Base-by-base conservation (phyloP, 768 basidiomycete species). In the Sarcodon sp. region DNA sequence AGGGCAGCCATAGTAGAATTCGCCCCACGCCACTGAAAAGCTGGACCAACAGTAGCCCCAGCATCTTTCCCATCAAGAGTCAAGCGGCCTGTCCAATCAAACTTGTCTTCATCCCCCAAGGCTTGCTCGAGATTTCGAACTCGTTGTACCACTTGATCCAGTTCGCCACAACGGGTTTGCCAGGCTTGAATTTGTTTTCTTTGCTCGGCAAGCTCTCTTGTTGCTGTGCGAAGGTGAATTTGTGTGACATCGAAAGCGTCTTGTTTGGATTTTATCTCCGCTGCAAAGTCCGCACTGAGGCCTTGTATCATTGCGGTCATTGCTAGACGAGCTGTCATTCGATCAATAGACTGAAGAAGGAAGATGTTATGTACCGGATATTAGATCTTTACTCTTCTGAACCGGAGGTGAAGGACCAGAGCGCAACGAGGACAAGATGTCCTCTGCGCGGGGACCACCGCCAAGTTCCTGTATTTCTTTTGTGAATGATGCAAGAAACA, bases 201-300 rank as follows among this genome's bases (percentile, higher is more conserved):
- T 60, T 91, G 87, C 55, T 92, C 87, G 0, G 91, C 83, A 16
- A 99, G 78, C 55, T 90, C 84, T 47, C 87, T 83, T 3, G 94
- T 97, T 1, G 91, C 87, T 10, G 83, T 83, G 27, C 87, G 83
- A 9, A 99, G 77, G 54, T 92, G 84, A 4, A 79, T 80, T 61
- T 90, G 88, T 9, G 84, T 90, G 13, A 84, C 77, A 51, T 90
- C 88, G n/a, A 97, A 76, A 15, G 76, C 71, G 53, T 90, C 88
- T 63, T 91, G 83, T 61, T 96, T 97, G 15, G 75, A 64, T 59
- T 86, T 83, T 53, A 97, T 76, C 64, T 99, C 96, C 18, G 73
- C 54, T 39, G 81, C 72, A 64, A 94, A 97, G 35, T 94, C 88
- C 5, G 72, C 60, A 49, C 80, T 77, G 6, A 98, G 74, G 43